Percentiles rank a stretch among this genome's conserved stretches.
Conservation (phyloP, 148 eudicot species). For the Heliosperma pusillum region DNA sequence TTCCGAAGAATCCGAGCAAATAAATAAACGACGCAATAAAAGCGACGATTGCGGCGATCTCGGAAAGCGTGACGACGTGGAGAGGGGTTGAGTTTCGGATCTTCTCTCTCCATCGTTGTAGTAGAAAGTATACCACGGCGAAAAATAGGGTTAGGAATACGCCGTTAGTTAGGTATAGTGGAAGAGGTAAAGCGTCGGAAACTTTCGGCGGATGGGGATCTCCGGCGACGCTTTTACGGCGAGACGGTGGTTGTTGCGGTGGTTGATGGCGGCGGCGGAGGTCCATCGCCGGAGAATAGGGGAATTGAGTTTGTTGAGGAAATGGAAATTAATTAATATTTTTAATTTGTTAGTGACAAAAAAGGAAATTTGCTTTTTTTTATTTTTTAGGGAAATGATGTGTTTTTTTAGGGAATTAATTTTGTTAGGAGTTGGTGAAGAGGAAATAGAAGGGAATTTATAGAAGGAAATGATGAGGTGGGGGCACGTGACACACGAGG, state of each 20-base stretch:
- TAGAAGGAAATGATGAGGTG: not conserved
- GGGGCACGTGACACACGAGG: constrained; percentile 19
- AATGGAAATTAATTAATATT: not conserved
- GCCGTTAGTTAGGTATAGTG: constrained; percentile 67
- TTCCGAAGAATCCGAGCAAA: constrained; percentile 80
- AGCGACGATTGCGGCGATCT: constrained; percentile 59
- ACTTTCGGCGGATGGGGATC: constrained; percentile 38
- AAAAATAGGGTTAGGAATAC: constrained; percentile 79
- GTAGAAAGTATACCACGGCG: constrained; percentile 74
- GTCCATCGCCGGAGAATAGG: constrained; percentile 13
- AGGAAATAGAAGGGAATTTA: not conserved
- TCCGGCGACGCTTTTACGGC: constrained; percentile 21
- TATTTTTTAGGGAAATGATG: not conserved
- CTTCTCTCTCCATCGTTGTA: constrained; percentile 88
- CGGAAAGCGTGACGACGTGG: constrained; percentile 73
- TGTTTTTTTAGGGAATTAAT: too few relatives aligned
- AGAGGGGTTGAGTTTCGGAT: constrained; percentile 85
- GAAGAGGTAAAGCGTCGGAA: constrained; percentile 74
- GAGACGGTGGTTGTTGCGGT: constrained; percentile 10
- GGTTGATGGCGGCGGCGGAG: constrained; percentile 12
- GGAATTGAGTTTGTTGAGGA: not conserved
- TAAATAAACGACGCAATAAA: constrained; percentile 79
- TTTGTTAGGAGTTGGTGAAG: not conserved
- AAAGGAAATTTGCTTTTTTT: not conserved
- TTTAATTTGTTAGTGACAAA: not conserved